Evolutionary conservation across 106 monocot genomes (phyloP).

Genomic region (Dioscorea alata): DNA sequence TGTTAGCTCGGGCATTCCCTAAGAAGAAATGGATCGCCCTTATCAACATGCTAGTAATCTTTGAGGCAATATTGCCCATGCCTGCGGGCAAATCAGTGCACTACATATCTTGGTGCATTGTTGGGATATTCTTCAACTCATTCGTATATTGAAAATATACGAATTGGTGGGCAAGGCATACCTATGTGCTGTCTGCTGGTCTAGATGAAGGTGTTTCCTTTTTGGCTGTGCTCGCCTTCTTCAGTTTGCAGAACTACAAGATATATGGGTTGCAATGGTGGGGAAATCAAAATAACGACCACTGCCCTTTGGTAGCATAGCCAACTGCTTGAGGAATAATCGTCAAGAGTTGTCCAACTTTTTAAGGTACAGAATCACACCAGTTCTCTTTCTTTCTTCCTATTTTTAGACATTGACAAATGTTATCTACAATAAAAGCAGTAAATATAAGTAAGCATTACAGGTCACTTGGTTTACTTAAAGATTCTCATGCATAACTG

Average conservation of each 20-base stretch:
- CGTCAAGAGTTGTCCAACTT: slow-evolving; percentile 14
- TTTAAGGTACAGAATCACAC: neutral
- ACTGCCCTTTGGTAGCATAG: slow-evolving; percentile 16
- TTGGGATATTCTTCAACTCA: slow-evolving; percentile 8
- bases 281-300: neutral
- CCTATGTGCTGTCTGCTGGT: slow-evolving; percentile 6
- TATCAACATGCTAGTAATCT: slow-evolving; percentile 10
- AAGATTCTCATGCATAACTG: no score
- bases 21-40: slow-evolving; percentile 11
- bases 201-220: slow-evolving; percentile 7
- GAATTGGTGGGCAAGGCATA: slow-evolving; percentile 8
- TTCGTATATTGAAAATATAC: slow-evolving; percentile 3
- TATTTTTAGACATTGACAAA: no score
- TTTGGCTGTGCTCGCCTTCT: neutral
- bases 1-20: neutral
- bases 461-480: no score
- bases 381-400: no score
- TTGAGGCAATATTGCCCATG: neutral
- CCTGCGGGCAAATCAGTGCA: neutral
- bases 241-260: neutral
- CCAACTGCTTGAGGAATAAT: slow-evolving; percentile 33
- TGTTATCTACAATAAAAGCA: no score
- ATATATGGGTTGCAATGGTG: slow-evolving; percentile 10
- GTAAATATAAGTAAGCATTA: no score
- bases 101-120: neutral